These are phyloP conservation scores for Suhomyces kilbournensis DNA, from an alignment of 805 yeast species.

Conservation along the genomic window DNA sequence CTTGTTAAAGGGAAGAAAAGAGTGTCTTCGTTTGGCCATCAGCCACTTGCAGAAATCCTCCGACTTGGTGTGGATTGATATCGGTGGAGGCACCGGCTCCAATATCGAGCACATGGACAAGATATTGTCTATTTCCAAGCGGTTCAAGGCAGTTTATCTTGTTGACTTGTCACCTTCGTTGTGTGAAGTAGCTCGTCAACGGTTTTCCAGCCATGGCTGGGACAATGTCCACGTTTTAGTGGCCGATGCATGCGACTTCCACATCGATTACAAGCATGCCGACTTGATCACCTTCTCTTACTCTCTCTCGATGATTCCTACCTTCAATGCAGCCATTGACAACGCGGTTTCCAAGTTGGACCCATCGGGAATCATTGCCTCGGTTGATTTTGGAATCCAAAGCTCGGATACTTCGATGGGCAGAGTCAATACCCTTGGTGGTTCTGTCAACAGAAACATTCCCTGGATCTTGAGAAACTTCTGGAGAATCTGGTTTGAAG, in stretches of 20 bases:
- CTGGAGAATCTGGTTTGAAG: constrained; percentile 88
- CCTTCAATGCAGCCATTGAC: constrained; percentile 76
- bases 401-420: constrained; percentile 61
- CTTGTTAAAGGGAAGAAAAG: constrained; percentile 68
- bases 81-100: constrained; percentile 87
- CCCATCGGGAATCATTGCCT: constrained; percentile 60
- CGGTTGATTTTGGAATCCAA: constrained; percentile 82
- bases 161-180: constrained; percentile 77
- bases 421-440: constrained; percentile 72
- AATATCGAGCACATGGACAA: constrained; percentile 75
- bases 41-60: constrained; percentile 48
- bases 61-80: constrained; percentile 67
- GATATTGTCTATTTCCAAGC: constrained; percentile 42
- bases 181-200: constrained; percentile 63
- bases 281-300: constrained; percentile 77
- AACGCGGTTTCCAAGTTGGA: constrained; percentile 54
- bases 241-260: constrained; percentile 74
- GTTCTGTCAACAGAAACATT: constrained; percentile 64
- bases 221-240: constrained; percentile 64
- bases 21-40: constrained; percentile 56
- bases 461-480: constrained; percentile 78
- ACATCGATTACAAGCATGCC: constrained; percentile 46
- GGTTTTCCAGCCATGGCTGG: constrained; percentile 45
- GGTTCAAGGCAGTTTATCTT: constrained; percentile 65
- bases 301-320: constrained; percentile 82